Evolutionary conservation across 192 early-diverging fungal genomes (phyloP).

Genomic region (Gonapodya sp.): DNA sequence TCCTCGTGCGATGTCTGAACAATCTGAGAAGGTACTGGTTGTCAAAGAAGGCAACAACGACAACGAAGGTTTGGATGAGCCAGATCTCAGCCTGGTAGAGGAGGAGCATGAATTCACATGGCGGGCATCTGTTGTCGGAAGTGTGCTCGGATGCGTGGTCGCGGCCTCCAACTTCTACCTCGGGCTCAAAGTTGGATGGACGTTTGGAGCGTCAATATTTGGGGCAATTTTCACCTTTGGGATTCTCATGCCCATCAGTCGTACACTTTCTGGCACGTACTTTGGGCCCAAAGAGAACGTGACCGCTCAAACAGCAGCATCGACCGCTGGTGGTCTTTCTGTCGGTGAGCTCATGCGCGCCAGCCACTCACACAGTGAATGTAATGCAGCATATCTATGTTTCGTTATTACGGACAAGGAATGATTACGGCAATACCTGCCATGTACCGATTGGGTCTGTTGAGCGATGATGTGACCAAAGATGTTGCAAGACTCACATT

Average conservation of each 20-base stretch:
- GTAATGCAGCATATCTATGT: background rate
- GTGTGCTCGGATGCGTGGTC: conserved; percentile 49
- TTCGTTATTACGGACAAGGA: background rate
- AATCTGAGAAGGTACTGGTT: too few species aligned
- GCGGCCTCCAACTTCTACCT: conserved; percentile 86
- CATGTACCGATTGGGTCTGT: conserved; percentile 51
- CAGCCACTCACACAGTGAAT: too few species aligned
- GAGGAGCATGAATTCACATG: too few species aligned
- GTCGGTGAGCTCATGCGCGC: conserved; percentile 36
- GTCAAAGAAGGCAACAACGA: too few species aligned
- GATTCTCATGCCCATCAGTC: conserved; percentile 56
- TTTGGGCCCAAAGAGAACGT: conserved; percentile 79
- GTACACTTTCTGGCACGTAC: conserved; percentile 38
- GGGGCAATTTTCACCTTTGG: conserved; percentile 64
- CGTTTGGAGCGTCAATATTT: conserved; percentile 69
- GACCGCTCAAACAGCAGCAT: conserved; percentile 74
- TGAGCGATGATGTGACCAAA: conserved; percentile 28
- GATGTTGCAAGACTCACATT: conserved; percentile 52
- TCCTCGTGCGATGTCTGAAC: too few species aligned
- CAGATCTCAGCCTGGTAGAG: too few species aligned
- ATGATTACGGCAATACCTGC: conserved; percentile 79
- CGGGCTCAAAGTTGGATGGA: conserved; percentile 71
- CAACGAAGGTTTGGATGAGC: too few species aligned
- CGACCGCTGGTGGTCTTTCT: conserved; percentile 73
- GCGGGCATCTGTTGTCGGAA: conserved; percentile 51